A percentile compares a stretch with the other conserved stretches of the same genome.
These are phyloP conservation scores for Aquanectria penicillioides DNA, from an alignment of 2,329 filamentous ascomycete species.

Conservation along the genomic window DNA sequence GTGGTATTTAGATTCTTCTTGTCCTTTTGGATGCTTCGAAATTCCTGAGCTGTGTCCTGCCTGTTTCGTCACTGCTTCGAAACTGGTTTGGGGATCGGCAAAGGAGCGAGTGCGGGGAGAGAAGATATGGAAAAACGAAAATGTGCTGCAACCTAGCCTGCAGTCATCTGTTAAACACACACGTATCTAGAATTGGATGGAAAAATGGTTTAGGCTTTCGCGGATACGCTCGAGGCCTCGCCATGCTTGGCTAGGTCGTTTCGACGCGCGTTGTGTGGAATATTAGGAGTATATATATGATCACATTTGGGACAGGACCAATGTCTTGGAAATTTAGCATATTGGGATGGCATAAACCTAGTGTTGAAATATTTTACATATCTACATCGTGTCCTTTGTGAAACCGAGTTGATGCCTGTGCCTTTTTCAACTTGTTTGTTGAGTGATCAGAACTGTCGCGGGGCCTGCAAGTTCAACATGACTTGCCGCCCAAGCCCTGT, in stretches of 20 bases:
- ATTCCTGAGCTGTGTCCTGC: background rate
- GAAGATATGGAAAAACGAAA: background rate
- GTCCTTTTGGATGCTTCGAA: background rate
- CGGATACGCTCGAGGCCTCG: background rate
- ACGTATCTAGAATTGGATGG: constrained; percentile 11
- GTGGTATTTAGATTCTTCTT: background rate
- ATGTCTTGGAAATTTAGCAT: constrained; percentile 2
- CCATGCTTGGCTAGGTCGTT: background rate
- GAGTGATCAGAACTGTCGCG: too few relatives aligned
- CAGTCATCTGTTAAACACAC: constrained; percentile 8
- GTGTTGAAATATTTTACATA: background rate
- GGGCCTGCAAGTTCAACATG: too few relatives aligned
- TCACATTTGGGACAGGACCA: background rate
- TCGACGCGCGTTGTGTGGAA: background rate
- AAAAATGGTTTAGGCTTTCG: constrained; percentile 1
- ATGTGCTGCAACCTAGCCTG: background rate
- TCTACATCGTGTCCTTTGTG: background rate
- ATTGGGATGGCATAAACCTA: background rate
- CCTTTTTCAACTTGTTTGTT: background rate
- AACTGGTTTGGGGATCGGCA: background rate
- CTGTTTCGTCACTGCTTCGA: background rate
- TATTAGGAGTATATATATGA: constrained; percentile 9
- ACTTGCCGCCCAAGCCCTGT: too few relatives aligned
- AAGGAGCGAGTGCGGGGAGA: background rate
- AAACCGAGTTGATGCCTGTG: background rate